Percentiles rank a stretch among this genome's conserved stretches.
These are phyloP conservation scores for Corrigiola litoralis DNA, from an alignment of 179 eudicot species.

Conservation along the genomic window DNA sequence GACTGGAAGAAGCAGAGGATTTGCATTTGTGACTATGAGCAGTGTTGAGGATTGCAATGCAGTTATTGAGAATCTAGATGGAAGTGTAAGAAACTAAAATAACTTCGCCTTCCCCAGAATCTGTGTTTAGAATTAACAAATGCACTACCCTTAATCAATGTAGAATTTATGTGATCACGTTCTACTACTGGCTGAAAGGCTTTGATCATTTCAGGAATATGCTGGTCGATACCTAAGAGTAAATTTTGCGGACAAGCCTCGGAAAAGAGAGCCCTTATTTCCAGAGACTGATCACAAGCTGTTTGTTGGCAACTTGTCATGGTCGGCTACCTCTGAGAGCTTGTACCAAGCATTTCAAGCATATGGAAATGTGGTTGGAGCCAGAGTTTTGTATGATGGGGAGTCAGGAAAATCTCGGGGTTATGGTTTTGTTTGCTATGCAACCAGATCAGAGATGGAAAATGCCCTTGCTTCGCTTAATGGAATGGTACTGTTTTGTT, in stretches of 20 bases:
- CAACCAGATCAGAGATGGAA: constrained; percentile 66
- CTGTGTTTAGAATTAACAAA: neutral
- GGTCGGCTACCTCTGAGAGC: constrained; percentile 80
- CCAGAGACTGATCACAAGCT: constrained; percentile 92
- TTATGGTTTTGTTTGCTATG: constrained; percentile 76
- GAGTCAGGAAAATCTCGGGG: constrained; percentile 91
- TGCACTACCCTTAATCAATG: neutral
- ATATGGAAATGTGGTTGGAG: constrained; percentile 81
- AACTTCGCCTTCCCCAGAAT: neutral
- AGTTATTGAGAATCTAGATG: constrained; percentile 76
- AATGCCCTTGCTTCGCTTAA: constrained; percentile 66
- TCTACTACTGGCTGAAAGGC: neutral
- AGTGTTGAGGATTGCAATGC: constrained; percentile 67
- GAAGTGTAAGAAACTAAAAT: constrained; percentile 64
- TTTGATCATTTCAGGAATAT: constrained; percentile 48
- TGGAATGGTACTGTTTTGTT: constrained; percentile 57
- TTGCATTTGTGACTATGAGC: constrained; percentile 97
- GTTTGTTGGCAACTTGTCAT: constrained; percentile 81
- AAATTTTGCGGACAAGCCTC: constrained; percentile 82
- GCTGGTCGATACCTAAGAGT: constrained; percentile 84
- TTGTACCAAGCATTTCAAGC: constrained; percentile 55
- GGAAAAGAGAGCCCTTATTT: constrained; percentile 57
- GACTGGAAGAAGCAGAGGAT: constrained; percentile 92
- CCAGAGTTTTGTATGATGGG: constrained; percentile 78
- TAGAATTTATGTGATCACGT: neutral